Evolutionary conservation across 371 early-diverging fungal genomes (phyloP).

Genomic region (Batrachochytrium dendrobatidis): DNA sequence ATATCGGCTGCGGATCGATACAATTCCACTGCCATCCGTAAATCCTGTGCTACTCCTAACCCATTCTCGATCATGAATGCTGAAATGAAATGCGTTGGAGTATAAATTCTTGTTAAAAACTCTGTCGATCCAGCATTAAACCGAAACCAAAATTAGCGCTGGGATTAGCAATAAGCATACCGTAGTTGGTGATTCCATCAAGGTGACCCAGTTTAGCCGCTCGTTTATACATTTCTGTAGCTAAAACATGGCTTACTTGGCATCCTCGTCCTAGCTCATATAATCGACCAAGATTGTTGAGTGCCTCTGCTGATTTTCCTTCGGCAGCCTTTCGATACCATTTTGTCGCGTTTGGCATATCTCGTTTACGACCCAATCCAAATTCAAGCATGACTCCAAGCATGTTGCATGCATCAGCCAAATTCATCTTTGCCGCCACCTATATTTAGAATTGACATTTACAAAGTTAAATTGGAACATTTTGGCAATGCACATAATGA

Average conservation of each 20-base stretch:
- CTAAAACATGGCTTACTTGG: constrained; percentile 18
- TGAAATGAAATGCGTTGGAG: no score
- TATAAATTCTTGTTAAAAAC: constrained; percentile 5
- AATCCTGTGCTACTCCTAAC: constrained; percentile 20
- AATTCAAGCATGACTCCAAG: constrained; percentile 45
- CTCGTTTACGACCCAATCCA: constrained; percentile 40
- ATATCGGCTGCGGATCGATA: constrained; percentile 32
- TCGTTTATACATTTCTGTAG: constrained; percentile 29
- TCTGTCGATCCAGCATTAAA: background rate
- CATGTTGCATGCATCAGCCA: constrained; percentile 37
- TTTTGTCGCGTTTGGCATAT: constrained; percentile 35
- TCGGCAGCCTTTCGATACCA: constrained; percentile 37
- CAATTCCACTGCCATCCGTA: constrained; percentile 27
- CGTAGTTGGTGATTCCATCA: constrained; percentile 35
- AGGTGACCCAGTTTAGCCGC: constrained; percentile 37
- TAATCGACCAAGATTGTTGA: constrained; percentile 39
- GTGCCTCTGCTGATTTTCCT: constrained; percentile 24
- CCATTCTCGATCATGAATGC: constrained; percentile 42
- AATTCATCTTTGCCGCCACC: constrained; percentile 31
- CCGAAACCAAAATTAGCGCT: background rate
- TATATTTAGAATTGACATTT: constrained; percentile 3
- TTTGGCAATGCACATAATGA: constrained; percentile 37
- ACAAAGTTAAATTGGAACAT: constrained; percentile 33
- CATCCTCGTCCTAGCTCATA: constrained; percentile 43
- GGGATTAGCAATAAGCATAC: constrained; percentile 7